Percentiles rank a stretch among this genome's conserved stretches.
Conservation (phyloP, 2,329 filamentous ascomycete species). For the Cordyceps pruinosa region DNA sequence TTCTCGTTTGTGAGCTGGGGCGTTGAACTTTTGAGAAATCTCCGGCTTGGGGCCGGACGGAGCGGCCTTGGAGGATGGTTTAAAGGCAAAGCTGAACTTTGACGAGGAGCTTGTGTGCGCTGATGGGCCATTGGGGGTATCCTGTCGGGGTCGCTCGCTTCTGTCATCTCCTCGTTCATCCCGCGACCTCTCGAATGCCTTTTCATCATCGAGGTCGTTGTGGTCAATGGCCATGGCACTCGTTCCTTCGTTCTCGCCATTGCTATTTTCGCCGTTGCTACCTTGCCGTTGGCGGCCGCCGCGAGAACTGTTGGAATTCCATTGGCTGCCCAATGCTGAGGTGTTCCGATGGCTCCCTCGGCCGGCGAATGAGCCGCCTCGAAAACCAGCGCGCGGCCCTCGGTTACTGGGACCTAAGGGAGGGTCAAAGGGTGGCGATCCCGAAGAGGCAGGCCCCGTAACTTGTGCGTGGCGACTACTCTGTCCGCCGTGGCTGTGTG, state of each 20-base stretch:
- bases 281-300: neutral
- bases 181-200: neutral
- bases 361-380: slow-evolving; percentile 45
- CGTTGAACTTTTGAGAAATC: slow-evolving; percentile 63
- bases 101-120: slow-evolving; percentile 36
- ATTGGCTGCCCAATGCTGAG: slow-evolving; percentile 63
- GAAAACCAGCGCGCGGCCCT: slow-evolving; percentile 37
- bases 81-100: slow-evolving; percentile 93
- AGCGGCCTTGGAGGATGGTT: slow-evolving; percentile 56
- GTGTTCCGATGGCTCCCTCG: slow-evolving; percentile 45
- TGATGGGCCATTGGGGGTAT: slow-evolving; percentile 37
- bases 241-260: slow-evolving; percentile 43
- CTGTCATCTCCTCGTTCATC: slow-evolving; percentile 15
- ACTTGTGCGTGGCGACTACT: slow-evolving; percentile 41
- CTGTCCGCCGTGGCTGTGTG: slow-evolving; percentile 41
- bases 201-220: slow-evolving; percentile 47
- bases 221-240: slow-evolving; percentile 55
- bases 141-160: neutral
- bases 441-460: slow-evolving; percentile 35
- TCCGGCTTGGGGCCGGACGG: slow-evolving; percentile 55
- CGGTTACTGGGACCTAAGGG: slow-evolving; percentile 50
- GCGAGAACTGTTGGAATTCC: slow-evolving; percentile 44
- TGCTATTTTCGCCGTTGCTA: neutral
- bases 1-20: slow-evolving; percentile 45
- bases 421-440: slow-evolving; percentile 47